Percentiles rank a stretch among this genome's conserved stretches.
phyloP scores from a whole-genome alignment of 2,329 filamentous ascomycete genomes.

The Aspergillus japonicus region DNA sequence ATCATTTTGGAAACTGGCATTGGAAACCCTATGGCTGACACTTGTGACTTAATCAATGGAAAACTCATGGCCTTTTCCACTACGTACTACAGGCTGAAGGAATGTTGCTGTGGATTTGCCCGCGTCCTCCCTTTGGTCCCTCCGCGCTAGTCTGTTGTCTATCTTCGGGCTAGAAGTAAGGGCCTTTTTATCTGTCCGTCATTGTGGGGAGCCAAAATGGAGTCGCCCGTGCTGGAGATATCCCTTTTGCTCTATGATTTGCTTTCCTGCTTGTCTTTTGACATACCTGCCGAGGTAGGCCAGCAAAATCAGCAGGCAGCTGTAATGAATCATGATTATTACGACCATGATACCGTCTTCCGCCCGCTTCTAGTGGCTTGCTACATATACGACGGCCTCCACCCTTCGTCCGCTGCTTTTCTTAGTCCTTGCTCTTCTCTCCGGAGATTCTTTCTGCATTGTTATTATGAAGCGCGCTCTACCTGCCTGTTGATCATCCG shows the following conservation, averaged over 20 bases:
- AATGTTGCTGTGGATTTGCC: not conserved
- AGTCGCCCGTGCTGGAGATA: not conserved
- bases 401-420: not conserved
- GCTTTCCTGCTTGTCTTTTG: not conserved
- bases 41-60: too few relatives aligned
- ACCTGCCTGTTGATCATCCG: not conserved
- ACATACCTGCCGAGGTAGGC: not conserved
- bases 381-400: slow-evolving; percentile 4
- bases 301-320: not conserved
- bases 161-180: not conserved
- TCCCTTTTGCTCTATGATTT: not conserved
- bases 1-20: too few relatives aligned
- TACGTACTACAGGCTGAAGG: not conserved
- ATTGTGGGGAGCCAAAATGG: slow-evolving; percentile 4
- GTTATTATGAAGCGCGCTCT: not conserved
- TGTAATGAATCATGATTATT: not conserved
- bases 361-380: slow-evolving; percentile 4
- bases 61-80: too few relatives aligned
- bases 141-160: not conserved
- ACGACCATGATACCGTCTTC: slow-evolving; percentile 4
- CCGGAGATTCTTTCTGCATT: not conserved
- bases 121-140: not conserved
- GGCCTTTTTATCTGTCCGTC: not conserved
- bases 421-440: not conserved
- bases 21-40: too few relatives aligned